Percentiles rank a stretch among this genome's conserved stretches.
Conservation (phyloP, 345 rosid genomes). For the Citrus mangshanensis region DNA sequence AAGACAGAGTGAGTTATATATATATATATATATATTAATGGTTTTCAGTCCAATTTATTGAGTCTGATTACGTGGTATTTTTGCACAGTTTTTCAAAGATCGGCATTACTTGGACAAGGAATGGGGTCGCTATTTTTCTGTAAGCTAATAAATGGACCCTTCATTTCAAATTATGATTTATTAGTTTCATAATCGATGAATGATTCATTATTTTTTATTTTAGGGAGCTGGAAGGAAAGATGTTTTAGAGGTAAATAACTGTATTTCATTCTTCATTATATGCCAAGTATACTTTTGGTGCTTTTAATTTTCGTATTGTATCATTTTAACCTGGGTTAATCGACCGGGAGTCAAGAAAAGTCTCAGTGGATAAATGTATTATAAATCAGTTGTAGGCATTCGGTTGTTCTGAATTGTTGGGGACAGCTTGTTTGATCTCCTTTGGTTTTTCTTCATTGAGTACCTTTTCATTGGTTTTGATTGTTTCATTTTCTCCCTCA, state of each 20-base stretch:
- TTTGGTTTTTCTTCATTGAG: not conserved
- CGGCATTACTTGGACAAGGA: slow-evolving; percentile 95
- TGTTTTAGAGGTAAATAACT: slow-evolving; percentile 63
- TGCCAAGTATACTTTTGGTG: not conserved
- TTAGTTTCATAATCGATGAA: not conserved
- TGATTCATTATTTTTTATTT: slow-evolving; percentile 3
- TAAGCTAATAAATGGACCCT: slow-evolving; percentile 35
- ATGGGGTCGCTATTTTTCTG: slow-evolving; percentile 77
- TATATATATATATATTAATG: too few species aligned
- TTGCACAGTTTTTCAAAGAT: slow-evolving; percentile 84
- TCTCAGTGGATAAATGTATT: not conserved
- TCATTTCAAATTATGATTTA: slow-evolving; percentile 9
- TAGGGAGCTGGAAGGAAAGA: slow-evolving; percentile 52
- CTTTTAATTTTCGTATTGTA: not conserved
- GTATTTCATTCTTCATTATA: not conserved
- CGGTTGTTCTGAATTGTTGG: not conserved
- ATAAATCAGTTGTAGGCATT: not conserved
- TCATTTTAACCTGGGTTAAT: not conserved
- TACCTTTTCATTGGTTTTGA: not conserved
- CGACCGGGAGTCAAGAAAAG: not conserved
- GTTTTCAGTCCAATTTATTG: not conserved
- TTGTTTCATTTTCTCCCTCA: not conserved
- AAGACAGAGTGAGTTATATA: slow-evolving; percentile 51
- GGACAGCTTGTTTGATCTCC: not conserved
- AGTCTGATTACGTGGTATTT: not conserved